These are phyloP conservation scores for Xylariales sp. DNA, from an alignment of 2,329 filamentous ascomycete species.

Conservation along the genomic window DNA sequence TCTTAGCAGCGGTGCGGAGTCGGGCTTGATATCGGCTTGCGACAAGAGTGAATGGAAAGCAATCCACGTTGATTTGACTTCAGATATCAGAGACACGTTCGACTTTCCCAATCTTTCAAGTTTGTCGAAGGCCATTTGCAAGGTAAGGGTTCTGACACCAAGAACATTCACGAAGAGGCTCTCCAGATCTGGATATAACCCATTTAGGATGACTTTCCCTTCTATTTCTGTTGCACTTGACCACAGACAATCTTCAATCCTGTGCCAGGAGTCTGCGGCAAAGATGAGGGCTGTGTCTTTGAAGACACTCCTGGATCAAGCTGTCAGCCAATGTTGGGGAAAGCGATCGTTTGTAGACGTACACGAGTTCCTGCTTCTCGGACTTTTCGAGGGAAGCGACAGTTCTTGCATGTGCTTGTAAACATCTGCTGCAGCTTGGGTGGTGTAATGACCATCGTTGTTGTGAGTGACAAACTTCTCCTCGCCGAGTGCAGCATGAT, in stretches of 20 bases:
- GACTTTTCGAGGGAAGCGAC: background rate
- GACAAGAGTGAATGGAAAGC: constrained; percentile 28
- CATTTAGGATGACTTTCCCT: constrained; percentile 22
- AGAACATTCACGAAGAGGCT: constrained; percentile 26
- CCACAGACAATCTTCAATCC: constrained; percentile 28
- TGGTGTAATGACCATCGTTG: background rate
- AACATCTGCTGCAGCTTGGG: background rate
- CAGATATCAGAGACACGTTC: background rate
- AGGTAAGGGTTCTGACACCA: constrained; percentile 23
- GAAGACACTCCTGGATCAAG: constrained; percentile 10
- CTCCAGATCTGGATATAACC: constrained; percentile 24
- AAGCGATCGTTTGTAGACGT: background rate
- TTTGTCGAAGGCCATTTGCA: constrained; percentile 27
- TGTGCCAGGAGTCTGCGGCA: constrained; percentile 22
- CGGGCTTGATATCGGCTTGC: background rate
- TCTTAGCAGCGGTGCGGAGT: constrained; percentile 3
- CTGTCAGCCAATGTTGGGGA: background rate
- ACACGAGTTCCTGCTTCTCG: background rate
- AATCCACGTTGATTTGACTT: background rate
- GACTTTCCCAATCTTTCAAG: constrained; percentile 17
- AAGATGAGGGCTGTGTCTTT: constrained; percentile 12
- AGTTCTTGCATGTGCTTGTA: background rate
- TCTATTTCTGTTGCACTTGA: constrained; percentile 24
- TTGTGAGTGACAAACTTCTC: too few species aligned
- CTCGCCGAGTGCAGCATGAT: too few species aligned